Conservation (phyloP, 2,329 filamentous ascomycete genomes). For the Aphanoascus verrucosus region DNA sequence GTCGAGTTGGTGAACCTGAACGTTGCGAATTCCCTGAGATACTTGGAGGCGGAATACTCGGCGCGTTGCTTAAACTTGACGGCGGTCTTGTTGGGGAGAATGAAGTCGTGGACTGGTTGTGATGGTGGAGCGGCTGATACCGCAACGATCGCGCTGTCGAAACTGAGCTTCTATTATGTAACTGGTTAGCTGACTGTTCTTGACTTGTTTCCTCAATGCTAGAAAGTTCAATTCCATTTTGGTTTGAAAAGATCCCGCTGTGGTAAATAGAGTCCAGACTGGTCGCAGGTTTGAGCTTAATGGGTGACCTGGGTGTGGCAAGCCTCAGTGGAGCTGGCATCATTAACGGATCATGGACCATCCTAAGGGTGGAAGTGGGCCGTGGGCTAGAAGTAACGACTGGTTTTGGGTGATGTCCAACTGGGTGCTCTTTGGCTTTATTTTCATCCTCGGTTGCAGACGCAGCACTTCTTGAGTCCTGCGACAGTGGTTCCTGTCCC, state of each 20-base stretch:
- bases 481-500: not conserved
- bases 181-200: constrained; percentile 19
- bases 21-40: constrained; percentile 26
- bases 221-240: constrained; percentile 11
- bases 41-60: constrained; percentile 33
- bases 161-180: constrained; percentile 19
- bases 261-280: constrained; percentile 6
- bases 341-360: constrained; percentile 6
- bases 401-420: not conserved
- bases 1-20: constrained; percentile 35
- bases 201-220: constrained; percentile 19
- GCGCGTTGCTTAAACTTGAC: constrained; percentile 34
- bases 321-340: constrained; percentile 15
- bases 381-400: not conserved
- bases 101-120: constrained; percentile 24
- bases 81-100: constrained; percentile 30
- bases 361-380: not conserved
- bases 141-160: constrained; percentile 22
- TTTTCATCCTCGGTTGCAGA: not conserved
- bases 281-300: not conserved
- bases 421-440: not conserved
- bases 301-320: constrained; percentile 15
- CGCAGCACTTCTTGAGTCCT: not conserved
- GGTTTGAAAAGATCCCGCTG: constrained; percentile 3
- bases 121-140: constrained; percentile 25